Evolutionary conservation across 345 rosid species (phyloP).

Genomic region (Citrus reticulata): DNA sequence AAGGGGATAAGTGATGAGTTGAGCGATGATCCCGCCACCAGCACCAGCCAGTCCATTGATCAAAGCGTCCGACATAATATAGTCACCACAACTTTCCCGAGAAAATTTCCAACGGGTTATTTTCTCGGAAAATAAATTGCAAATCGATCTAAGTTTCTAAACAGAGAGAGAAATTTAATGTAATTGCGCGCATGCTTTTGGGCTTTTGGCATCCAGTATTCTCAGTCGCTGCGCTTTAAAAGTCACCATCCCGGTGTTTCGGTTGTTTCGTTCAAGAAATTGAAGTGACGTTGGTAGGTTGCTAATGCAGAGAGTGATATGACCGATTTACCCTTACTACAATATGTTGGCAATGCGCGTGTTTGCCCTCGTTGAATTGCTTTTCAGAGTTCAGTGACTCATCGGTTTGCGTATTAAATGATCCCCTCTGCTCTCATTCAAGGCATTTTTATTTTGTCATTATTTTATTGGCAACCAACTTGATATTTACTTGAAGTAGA

Average conservation of each 20-base stretch:
- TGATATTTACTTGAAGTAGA: too few relatives aligned
- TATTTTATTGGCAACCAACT: too few relatives aligned
- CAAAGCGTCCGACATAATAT: slow-evolving; percentile 98
- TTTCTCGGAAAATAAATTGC: background rate
- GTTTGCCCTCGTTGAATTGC: background rate
- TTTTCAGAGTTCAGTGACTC: background rate
- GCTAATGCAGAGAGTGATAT: background rate
- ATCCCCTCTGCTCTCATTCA: background rate
- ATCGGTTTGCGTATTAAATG: background rate
- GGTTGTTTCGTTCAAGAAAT: slow-evolving; percentile 22
- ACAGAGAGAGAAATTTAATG: slow-evolving; percentile 1
- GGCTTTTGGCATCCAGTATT: background rate
- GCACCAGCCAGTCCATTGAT: slow-evolving; percentile 96
- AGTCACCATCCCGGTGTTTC: background rate
- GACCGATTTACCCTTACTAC: background rate
- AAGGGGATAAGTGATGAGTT: slow-evolving; percentile 89
- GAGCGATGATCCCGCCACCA: slow-evolving; percentile 97
- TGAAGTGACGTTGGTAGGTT: background rate
- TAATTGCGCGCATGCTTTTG: background rate
- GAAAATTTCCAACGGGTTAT: background rate
- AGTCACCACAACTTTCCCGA: background rate
- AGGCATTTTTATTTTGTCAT: too few relatives aligned
- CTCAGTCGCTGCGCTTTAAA: too few relatives aligned
- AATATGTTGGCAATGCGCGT: background rate
- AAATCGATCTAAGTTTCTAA: background rate